These are phyloP conservation scores for Pseudisothecium myosuroides DNA, from an alignment of 225 moss, liverwort and hornwort species.

Conservation along the genomic window DNA sequence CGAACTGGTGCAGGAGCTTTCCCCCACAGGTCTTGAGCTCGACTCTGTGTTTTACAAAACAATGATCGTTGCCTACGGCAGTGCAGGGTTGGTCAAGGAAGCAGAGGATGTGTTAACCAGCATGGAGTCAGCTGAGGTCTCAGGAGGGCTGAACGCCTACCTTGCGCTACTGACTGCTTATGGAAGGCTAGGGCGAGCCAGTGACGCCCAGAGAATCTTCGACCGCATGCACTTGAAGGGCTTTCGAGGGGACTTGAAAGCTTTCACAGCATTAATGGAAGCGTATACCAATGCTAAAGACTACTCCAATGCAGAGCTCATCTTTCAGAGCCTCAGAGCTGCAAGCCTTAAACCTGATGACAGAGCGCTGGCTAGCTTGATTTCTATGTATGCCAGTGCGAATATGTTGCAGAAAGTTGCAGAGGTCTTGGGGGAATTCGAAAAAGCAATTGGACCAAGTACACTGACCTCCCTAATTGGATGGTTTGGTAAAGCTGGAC, in stretches of 20 bases:
- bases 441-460: conserved; percentile 50
- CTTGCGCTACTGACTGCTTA: conserved; percentile 65
- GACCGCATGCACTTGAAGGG: conserved; percentile 74
- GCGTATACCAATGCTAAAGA: conserved; percentile 62
- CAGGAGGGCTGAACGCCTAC: conserved; percentile 35
- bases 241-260: conserved; percentile 44
- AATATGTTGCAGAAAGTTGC: conserved; percentile 50
- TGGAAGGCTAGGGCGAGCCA: conserved; percentile 46
- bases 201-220: conserved; percentile 64
- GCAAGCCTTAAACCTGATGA: conserved; percentile 65
- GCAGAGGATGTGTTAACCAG: conserved; percentile 50
- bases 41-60: conserved; percentile 67
- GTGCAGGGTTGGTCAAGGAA: conserved; percentile 44
- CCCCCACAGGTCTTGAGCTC: conserved; percentile 39
- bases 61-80: conserved; percentile 69
- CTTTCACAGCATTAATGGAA: conserved; percentile 70
- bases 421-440: conserved; percentile 50
- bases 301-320: conserved; percentile 40
- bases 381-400: conserved; percentile 55
- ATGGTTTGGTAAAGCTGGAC: conserved; percentile 55
- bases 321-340: conserved; percentile 53
- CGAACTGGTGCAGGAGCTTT: conserved; percentile 37
- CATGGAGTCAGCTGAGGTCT: conserved; percentile 50
- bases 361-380: conserved; percentile 48
- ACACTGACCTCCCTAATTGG: conserved; percentile 46